Evolutionary conservation across 495 filamentous ascomycete species (phyloP).

Genomic region (Penicillium goetzii): DNA sequence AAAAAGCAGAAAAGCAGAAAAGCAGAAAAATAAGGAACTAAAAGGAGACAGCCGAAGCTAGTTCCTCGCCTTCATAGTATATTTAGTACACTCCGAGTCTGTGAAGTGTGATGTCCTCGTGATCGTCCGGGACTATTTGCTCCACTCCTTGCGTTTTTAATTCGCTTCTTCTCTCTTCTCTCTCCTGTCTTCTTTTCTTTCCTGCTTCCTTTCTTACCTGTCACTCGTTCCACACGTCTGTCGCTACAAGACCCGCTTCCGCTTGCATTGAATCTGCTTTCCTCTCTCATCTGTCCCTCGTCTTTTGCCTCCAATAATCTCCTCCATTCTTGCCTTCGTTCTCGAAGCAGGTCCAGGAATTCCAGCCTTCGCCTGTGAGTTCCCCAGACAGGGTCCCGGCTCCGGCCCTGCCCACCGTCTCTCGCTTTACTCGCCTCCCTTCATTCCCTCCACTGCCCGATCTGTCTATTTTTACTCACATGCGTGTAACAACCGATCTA

Average conservation of each 20-base stretch:
- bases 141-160: slow-evolving; percentile 14
- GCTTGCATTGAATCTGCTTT: slow-evolving; percentile 6
- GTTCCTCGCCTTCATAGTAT: background rate
- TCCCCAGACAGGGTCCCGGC: slow-evolving; percentile 12
- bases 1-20: background rate
- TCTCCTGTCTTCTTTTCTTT: slow-evolving; percentile 10
- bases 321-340: slow-evolving; percentile 9
- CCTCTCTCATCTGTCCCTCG: background rate
- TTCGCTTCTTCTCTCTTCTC: slow-evolving; percentile 15
- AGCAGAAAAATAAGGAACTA: background rate
- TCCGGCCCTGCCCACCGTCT: background rate
- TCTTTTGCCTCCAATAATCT: background rate
- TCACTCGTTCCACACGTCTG: slow-evolving; percentile 8
- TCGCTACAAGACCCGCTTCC: slow-evolving; percentile 11
- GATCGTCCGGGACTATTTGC: slow-evolving; percentile 11
- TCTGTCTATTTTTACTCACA: slow-evolving; percentile 14
- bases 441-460: slow-evolving; percentile 21
- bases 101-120: slow-evolving; percentile 16
- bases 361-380: slow-evolving; percentile 15
- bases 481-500: background rate
- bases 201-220: slow-evolving; percentile 19
- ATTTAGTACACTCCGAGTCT: slow-evolving; percentile 1
- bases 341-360: slow-evolving; percentile 15
- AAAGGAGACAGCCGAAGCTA: background rate
- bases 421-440: slow-evolving; percentile 14